Evolutionary conservation across 257 asterid genomes (phyloP).

Genomic region (Gentiana straminea): DNA sequence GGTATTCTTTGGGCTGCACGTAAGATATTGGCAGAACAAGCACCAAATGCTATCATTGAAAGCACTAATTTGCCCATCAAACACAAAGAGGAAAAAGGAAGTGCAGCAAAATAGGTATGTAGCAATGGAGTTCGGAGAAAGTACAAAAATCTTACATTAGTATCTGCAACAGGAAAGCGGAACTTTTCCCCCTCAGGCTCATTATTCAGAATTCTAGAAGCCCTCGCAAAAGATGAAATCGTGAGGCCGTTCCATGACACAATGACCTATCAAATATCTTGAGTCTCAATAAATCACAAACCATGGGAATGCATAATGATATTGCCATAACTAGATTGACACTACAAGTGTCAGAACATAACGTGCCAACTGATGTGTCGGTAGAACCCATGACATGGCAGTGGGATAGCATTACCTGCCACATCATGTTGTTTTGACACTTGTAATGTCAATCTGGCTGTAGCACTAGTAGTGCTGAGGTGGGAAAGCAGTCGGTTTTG

Average conservation of each 20-base stretch:
- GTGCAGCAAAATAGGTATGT: background rate
- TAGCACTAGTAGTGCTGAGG: too few species aligned
- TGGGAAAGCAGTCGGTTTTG: too few species aligned
- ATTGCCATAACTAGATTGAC: too few species aligned
- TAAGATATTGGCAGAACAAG: background rate
- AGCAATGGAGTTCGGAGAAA: background rate
- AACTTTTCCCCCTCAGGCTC: slow-evolving; percentile 55
- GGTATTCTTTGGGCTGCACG: slow-evolving; percentile 63
- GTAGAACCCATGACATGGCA: too few species aligned
- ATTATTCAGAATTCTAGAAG: slow-evolving; percentile 63
- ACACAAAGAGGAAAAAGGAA: background rate
- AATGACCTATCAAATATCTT: slow-evolving; percentile 48
- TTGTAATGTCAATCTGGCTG: too few species aligned
- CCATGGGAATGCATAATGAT: too few species aligned
- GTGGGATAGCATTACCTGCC: too few species aligned
- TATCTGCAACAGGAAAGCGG: slow-evolving; percentile 60
- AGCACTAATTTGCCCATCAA: background rate
- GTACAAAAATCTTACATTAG: slow-evolving; percentile 41
- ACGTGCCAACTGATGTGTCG: too few species aligned
- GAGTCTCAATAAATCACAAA: background rate
- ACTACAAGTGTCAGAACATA: too few species aligned
- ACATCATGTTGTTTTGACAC: too few species aligned
- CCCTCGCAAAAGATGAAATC: slow-evolving; percentile 84
- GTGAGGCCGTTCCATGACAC: slow-evolving; percentile 97
- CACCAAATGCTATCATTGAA: background rate